Evolutionary conservation across 768 basidiomycete genomes (phyloP), one percentile per base, ranked within the genome.

Genomic region (Lentinus tigrinus): DNA sequence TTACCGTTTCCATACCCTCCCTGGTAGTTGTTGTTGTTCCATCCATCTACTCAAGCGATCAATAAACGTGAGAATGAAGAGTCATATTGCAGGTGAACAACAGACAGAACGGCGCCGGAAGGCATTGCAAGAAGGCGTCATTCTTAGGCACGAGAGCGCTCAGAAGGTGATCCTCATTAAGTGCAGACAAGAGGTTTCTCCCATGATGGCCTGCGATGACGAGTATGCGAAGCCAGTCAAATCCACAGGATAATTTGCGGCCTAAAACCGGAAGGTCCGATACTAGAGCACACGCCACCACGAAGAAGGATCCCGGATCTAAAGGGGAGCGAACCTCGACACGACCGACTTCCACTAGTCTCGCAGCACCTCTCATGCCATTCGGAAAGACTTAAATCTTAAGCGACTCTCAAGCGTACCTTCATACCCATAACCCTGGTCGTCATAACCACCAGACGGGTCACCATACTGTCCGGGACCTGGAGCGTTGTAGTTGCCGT

Each of bases 331-430:
- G 23, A 9, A 28, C 34, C 37, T 51, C 47, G 16, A 38, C 14
- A 31, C 16, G 27, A 38, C 36, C 24, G 9, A 37, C 28, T n/a
- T 24, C 10, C 2, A 27, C 3, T 5, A 16, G n/a, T 16, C 38
- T 43, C 34, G 43, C 47, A 24, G 23, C 44, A n/a, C 23, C 47
- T 44, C 58, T n/a, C 39, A 31, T 44, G 40, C 57, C n/a, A 24
- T 36, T 9, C 10, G 43, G 8, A 38, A 36, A 27, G 46, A 39
- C 58, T 54, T 38, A 44, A 52, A 56, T 19, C 55, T 57, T 39
- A 53, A 78, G 83, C 82, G 85, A 84, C 66, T 73, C 81, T 82
- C 57, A 76, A 87, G 89, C 91, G 90, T 83, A 93, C 91, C 91
- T 93, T 92, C 90, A 77, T 75, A 77, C 75, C 81, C 83, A 73